Conservation (phyloP, 805 yeast genomes). For the Saturnispora gosingensis region DNA sequence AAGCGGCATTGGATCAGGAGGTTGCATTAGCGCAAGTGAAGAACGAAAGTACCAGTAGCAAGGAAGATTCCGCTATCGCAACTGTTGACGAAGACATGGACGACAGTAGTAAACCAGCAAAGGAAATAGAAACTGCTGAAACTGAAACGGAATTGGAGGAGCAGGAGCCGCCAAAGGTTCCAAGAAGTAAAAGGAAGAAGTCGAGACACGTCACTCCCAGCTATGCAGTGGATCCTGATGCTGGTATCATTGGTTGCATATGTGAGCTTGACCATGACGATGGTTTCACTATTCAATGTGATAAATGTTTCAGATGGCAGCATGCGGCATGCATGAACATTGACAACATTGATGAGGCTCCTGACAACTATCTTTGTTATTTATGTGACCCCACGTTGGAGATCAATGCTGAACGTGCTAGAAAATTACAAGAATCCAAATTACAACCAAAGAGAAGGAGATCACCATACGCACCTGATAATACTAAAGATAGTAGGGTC, state of each 20-base stretch:
- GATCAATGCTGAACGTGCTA: slow-evolving; percentile 33
- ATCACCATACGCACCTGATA: slow-evolving; percentile 13
- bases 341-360: slow-evolving; percentile 53
- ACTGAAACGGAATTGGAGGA: not conserved
- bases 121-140: not conserved
- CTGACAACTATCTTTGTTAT: slow-evolving; percentile 76
- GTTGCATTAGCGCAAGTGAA: not conserved
- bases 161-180: not conserved
- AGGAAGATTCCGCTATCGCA: not conserved
- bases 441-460: slow-evolving; percentile 26
- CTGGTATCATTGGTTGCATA: slow-evolving; percentile 82
- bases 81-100: not conserved
- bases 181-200: not conserved
- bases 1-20: not conserved
- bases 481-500: not conserved
- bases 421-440: slow-evolving; percentile 27
- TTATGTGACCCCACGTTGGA: slow-evolving; percentile 47
- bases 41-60: not conserved
- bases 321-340: slow-evolving; percentile 88
- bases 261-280: slow-evolving; percentile 85
- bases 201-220: slow-evolving; percentile 20
- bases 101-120: not conserved
- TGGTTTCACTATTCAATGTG: slow-evolving; percentile 93
- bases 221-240: slow-evolving; percentile 67
- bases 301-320: slow-evolving; percentile 87